Evolutionary conservation across 2,329 filamentous ascomycete species (phyloP).

Genomic region (Parastagonospora avenae): DNA sequence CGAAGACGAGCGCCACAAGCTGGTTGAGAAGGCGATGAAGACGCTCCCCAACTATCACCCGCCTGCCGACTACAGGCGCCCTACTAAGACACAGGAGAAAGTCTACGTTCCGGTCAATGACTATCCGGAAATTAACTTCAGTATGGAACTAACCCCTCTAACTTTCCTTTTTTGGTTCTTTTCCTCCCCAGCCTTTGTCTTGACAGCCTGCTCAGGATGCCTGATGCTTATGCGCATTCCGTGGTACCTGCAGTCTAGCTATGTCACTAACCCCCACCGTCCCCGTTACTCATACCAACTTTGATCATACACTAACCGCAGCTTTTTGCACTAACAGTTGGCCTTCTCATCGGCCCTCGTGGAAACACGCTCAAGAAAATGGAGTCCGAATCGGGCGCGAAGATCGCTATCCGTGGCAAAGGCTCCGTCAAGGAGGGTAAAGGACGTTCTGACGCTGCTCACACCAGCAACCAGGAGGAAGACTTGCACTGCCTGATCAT

Average conservation of each 20-base stretch:
- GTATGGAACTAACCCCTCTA: conserved; percentile 99
- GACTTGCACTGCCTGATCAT: conserved; percentile 99
- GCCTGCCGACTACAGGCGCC: conserved; percentile 95
- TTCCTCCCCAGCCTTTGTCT: conserved; percentile 48
- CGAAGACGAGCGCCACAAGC: conserved; percentile 97
- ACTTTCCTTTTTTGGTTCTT: conserved; percentile 52
- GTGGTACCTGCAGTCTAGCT: conserved; percentile 45
- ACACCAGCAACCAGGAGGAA: conserved; percentile 99
- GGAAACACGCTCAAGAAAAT: conserved; percentile 99
- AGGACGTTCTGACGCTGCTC: conserved; percentile 96
- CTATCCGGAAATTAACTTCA: conserved; percentile 99
- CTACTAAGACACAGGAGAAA: conserved; percentile 99
- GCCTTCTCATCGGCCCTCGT: conserved; percentile 99
- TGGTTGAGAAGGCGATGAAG: conserved; percentile 99
- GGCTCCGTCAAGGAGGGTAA: conserved; percentile 99
- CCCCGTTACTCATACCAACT: conserved; percentile 34
- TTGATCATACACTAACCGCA: conserved; percentile 81
- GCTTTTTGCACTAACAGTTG: conserved; percentile 88
- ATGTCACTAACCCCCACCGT: conserved; percentile 48
- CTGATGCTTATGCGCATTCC: conserved; percentile 33
- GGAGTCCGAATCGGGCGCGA: conserved; percentile 95
- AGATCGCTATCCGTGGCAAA: conserved; percentile 99
- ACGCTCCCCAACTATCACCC: conserved; percentile 99
- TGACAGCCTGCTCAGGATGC: conserved; percentile 50
- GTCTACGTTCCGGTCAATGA: conserved; percentile 99